phyloP scores from a whole-genome alignment of 1,284 basidiomycete species.

The Malassezia nana region DNA sequence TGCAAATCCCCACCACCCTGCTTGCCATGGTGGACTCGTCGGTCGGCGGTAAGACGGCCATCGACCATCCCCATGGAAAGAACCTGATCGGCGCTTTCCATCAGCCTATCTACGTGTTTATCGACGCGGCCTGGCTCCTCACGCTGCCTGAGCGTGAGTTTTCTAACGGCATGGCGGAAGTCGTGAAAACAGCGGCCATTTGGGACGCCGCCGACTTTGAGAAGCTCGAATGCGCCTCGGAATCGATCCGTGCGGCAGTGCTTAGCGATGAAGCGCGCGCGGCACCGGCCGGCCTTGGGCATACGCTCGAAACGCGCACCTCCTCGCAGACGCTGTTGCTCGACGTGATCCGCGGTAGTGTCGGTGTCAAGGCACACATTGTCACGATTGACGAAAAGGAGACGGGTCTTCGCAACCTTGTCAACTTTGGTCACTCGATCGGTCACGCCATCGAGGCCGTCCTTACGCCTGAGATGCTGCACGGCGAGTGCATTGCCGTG shows the following conservation, averaged over 20 bases:
- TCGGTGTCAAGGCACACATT: conserved; percentile 47
- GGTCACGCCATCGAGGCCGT: conserved; percentile 48
- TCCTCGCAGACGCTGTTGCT: conserved; percentile 40
- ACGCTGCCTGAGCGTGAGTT: conserved; percentile 87
- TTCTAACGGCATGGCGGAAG: conserved; percentile 96
- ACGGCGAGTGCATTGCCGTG: conserved; percentile 46
- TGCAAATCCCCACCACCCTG: conserved; percentile 91
- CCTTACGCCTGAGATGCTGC: conserved; percentile 44
- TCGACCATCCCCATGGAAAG: conserved; percentile 92
- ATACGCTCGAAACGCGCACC: conserved; percentile 37
- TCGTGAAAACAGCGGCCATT: conserved; percentile 58
- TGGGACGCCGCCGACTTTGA: conserved; percentile 46
- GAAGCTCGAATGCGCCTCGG: conserved; percentile 42
- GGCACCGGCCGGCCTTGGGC: conserved; percentile 26
- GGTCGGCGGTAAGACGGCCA: conserved; percentile 94
- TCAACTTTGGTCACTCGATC: conserved; percentile 48
- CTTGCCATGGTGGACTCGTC: conserved; percentile 98
- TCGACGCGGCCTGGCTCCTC: conserved; percentile 88
- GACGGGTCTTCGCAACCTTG: conserved; percentile 46
- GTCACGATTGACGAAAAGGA: conserved; percentile 48
- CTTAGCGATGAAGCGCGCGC: conserved; percentile 29
- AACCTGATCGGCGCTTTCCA: conserved; percentile 97
- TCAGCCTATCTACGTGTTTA: conserved; percentile 95
- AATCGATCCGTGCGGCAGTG: conserved; percentile 41
- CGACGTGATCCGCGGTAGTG: conserved; percentile 46